A percentile compares a stretch with the other conserved stretches of the same genome.
phyloP scores from a whole-genome alignment of 768 basidiomycete species.

The Leccinellum luteum region DNA sequence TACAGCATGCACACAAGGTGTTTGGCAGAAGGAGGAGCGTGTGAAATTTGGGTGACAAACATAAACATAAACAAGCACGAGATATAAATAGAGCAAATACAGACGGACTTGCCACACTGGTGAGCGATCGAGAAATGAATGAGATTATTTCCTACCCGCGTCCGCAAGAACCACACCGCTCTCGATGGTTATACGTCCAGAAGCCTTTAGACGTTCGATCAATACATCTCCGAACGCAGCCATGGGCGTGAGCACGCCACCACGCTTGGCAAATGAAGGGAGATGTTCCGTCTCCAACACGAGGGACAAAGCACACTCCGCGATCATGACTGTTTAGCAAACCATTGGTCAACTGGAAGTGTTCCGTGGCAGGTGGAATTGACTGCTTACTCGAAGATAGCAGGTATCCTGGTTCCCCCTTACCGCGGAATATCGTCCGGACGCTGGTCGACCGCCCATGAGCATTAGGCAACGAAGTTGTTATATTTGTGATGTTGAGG shows the following conservation, averaged over 20 bases:
- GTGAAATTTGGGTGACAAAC: not conserved
- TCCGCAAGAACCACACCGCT: constrained; percentile 39
- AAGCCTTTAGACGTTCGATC: constrained; percentile 60
- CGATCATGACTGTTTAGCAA: constrained; percentile 59
- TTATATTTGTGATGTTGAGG: constrained; percentile 66
- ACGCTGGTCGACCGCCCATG: constrained; percentile 41
- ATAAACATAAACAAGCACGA: not conserved
- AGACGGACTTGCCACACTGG: no score
- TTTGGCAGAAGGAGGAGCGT: not conserved
- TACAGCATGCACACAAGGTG: not conserved
- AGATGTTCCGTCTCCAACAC: constrained; percentile 55
- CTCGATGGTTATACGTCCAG: constrained; percentile 55
- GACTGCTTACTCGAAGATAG: constrained; percentile 8
- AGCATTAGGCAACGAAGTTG: constrained; percentile 51
- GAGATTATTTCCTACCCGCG: constrained; percentile 4
- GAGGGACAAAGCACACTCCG: constrained; percentile 74
- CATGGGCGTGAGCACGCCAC: constrained; percentile 83
- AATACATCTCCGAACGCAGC: constrained; percentile 79
- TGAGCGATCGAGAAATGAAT: not conserved
- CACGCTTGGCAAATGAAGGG: constrained; percentile 54
- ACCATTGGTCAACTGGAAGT: not conserved
- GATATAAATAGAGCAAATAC: not conserved
- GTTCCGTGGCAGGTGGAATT: not conserved
- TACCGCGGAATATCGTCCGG: constrained; percentile 58
- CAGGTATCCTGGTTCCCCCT: constrained; percentile 77